phyloP scores from a whole-genome alignment of 352 stramenopile genomes.

The Globisporangium solare region DNA sequence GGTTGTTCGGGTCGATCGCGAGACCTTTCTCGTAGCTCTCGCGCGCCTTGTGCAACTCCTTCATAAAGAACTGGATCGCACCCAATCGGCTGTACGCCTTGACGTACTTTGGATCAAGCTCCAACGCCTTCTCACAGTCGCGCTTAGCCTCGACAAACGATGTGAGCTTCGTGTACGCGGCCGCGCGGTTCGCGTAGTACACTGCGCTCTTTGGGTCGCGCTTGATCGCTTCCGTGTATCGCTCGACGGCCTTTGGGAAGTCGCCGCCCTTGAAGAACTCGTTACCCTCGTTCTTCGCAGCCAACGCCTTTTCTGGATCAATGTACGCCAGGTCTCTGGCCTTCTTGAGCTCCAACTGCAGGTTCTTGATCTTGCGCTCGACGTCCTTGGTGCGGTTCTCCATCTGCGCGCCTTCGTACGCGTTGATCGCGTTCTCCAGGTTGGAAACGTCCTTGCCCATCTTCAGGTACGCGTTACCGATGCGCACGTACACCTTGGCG shows the following conservation, averaged over 20 bases:
- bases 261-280: constrained; percentile 96
- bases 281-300: constrained; percentile 98
- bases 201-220: constrained; percentile 95
- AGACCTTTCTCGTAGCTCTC: constrained; percentile 97
- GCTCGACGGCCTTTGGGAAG: constrained; percentile 91
- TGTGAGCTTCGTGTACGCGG: constrained; percentile 98
- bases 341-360: constrained; percentile 95
- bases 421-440: constrained; percentile 76
- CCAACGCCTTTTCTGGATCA: constrained; percentile 95
- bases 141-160: constrained; percentile 90
- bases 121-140: constrained; percentile 96
- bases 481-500: constrained; percentile 94
- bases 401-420: constrained; percentile 84
- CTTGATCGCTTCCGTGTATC: constrained; percentile 99
- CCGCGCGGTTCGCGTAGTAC: constrained; percentile 98
- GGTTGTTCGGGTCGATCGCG: constrained; percentile 92
- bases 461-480: constrained; percentile 96
- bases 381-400: constrained; percentile 90
- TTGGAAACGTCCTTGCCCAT: constrained; percentile 88
- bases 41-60: constrained; percentile 99
- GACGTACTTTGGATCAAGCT: constrained; percentile 98
- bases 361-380: constrained; percentile 94
- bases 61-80: constrained; percentile 99
- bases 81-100: constrained; percentile 98
- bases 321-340: constrained; percentile 93